Conservation (phyloP, 1,139 yeast genomes). For the Geotrichum candidum region DNA sequence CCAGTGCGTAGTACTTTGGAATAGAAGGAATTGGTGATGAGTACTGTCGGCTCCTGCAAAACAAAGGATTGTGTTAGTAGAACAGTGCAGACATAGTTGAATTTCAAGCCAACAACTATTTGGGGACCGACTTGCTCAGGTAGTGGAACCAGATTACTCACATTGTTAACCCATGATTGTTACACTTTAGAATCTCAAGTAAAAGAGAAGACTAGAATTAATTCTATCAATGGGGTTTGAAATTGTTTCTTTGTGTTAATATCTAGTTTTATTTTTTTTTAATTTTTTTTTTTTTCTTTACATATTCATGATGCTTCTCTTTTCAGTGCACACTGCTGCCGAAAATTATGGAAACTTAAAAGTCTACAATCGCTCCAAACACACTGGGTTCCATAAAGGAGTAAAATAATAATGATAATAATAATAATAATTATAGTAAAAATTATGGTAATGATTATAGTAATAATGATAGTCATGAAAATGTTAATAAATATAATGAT, state of each 20-base stretch:
- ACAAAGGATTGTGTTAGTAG: not conserved
- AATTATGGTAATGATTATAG: no score
- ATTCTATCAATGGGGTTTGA: not conserved
- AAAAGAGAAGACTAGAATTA: not conserved
- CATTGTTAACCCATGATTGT: not conserved
- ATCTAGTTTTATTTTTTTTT: not conserved
- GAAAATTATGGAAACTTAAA: not conserved
- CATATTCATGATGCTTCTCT: not conserved
- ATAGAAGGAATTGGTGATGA: not conserved
- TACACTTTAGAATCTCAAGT: not conserved
- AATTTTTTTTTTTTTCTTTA: not conserved
- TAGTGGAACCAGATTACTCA: not conserved
- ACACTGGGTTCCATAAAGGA: not conserved
- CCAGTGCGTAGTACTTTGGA: constrained; percentile 15
- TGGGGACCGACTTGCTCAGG: not conserved
- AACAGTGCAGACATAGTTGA: not conserved
- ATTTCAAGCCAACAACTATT: not conserved
- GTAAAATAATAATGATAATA: not conserved
- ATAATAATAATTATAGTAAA: not conserved
- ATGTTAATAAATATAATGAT: no score
- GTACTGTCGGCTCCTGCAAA: not conserved
- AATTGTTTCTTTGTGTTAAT: not conserved
- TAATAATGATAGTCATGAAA: no score
- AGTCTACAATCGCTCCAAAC: not conserved
- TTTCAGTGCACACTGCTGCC: not conserved